Base-by-base conservation (phyloP, 2,329 filamentous ascomycete genomes). In the Phialocephala sp. region DNA sequence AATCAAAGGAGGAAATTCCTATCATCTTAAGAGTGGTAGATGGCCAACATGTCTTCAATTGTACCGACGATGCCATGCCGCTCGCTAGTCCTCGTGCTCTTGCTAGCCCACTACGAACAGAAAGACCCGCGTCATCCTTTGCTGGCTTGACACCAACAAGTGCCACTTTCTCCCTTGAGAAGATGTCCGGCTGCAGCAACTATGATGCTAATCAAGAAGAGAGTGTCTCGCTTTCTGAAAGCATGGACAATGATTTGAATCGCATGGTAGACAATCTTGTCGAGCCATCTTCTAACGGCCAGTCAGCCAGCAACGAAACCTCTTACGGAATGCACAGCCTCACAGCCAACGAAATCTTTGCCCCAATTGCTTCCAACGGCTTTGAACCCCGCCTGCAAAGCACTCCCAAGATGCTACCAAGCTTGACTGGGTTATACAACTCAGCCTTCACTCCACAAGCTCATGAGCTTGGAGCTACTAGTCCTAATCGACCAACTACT, bases 191-290 rank as follows among this genome's bases (percentile, higher is more conserved):
- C 8, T 43, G 39, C 15, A 58, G 27, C 45, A 63, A 14, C 8
- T 32, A 61, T 18, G 59, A 39, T n/a, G 35, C 59, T 1, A 45
- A 58, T 35, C 55, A 55, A 45, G 59, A 66, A 56, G 60, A 65
- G 36, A 72, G 63, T 61, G 45, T 63, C 39, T 61, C 62, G 45
- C 56, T 45, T 14, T 65, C 67, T 12, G 75, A 76, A 8, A 73
- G 66, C 52, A 72, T 80, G 57, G 83, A 84, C 64, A 78, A 77
- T n/a, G 81, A 82, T 27, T 83, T 87, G 78, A 81, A 80, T 67
- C 80, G 80, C 11, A 87, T 88, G 85, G 85, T 88, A 15, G 84
- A 88, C 69, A 80, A 84, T 65, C 77, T 88, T 35, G 79, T 88
- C 39, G 72, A 73, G 27, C 69, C 73, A 27, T 66, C 70, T n/a